Evolutionary conservation across 139 green algal species (phyloP).

Genomic region (Coelastrella sp.): DNA sequence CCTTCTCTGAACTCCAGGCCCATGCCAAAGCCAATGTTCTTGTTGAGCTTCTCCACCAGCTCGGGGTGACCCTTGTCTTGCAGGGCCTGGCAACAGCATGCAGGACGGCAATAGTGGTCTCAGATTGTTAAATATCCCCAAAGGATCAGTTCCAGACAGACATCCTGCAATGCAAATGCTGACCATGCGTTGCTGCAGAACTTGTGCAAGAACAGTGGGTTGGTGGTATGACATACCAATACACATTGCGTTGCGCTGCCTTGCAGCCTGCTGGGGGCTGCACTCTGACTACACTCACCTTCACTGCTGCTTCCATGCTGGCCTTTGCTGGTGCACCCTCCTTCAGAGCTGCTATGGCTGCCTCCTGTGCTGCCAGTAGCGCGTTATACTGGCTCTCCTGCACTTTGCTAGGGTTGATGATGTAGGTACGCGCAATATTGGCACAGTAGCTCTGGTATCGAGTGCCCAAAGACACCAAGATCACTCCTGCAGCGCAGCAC

Average conservation of each 20-base stretch:
- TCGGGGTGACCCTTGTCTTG: conserved; percentile 58
- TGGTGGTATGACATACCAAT: no score
- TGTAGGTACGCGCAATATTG: conserved; percentile 87
- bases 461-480: conserved; percentile 78
- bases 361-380: conserved; percentile 77
- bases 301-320: conserved; percentile 79
- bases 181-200: neutral
- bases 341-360: conserved; percentile 81
- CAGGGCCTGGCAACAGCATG: conserved; percentile 36
- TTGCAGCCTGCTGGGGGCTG: no score
- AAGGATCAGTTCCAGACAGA: neutral
- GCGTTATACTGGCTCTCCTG: conserved; percentile 85
- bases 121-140: neutral
- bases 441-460: conserved; percentile 95
- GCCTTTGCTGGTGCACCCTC: conserved; percentile 73
- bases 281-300: conserved; percentile 36
- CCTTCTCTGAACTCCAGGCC: conserved; percentile 90
- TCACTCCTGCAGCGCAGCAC: conserved; percentile 63
- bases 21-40: conserved; percentile 92
- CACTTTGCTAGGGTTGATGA: conserved; percentile 89
- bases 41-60: conserved; percentile 81
- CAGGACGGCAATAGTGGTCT: neutral
- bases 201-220: no score
- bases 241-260: no score
- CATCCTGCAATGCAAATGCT: neutral